Evolutionary conservation across 805 yeast genomes (phyloP).

Genomic region (Saccharomycopsis malanga): DNA sequence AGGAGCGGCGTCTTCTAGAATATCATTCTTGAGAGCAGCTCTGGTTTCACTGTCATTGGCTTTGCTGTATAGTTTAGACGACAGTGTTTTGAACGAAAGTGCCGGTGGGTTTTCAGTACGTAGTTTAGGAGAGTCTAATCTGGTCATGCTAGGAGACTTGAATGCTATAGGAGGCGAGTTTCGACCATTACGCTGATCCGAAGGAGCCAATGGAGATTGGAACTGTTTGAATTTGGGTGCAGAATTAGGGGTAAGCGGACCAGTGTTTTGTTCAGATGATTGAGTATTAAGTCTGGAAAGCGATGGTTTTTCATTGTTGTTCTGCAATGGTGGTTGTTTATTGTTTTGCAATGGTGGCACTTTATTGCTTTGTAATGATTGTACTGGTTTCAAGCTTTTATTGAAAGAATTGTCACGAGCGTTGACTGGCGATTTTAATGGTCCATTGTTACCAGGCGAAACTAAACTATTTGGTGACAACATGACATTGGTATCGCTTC

Average conservation of each 20-base stretch:
- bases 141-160: slow-evolving; percentile 10
- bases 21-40: slow-evolving; percentile 12
- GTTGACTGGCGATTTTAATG: slow-evolving; percentile 2
- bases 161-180: slow-evolving; percentile 15
- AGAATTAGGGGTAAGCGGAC: neutral
- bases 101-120: neutral
- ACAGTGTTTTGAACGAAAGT: slow-evolving; percentile 4
- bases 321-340: slow-evolving; percentile 15
- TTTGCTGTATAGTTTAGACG: neutral
- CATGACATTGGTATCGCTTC: neutral
- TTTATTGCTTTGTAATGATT: too few species aligned
- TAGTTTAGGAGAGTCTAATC: slow-evolving; percentile 4
- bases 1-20: neutral
- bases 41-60: neutral
- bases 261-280: neutral
- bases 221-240: neutral
- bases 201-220: neutral
- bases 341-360: too few species aligned
- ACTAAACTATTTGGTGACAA: neutral
- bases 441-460: neutral
- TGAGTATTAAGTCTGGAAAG: slow-evolving; percentile 4
- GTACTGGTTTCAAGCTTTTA: too few species aligned
- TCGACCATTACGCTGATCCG: slow-evolving; percentile 5
- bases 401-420: slow-evolving; percentile 7
- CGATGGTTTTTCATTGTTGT: slow-evolving; percentile 9